Conservation (phyloP, 768 basidiomycete genomes). For the Auricularia sp. region DNA sequence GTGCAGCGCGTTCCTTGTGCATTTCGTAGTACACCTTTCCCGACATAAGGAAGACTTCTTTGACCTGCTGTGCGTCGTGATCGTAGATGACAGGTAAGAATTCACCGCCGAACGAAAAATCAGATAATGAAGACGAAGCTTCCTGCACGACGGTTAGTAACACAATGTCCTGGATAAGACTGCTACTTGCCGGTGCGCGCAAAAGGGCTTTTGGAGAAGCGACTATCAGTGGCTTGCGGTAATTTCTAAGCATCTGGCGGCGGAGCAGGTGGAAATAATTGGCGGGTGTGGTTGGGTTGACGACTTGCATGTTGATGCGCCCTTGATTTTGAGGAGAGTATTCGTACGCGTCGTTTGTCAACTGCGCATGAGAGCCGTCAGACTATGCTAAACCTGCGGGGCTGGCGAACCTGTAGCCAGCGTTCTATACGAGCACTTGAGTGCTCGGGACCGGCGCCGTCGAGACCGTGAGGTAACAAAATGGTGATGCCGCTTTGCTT, state of each 20-base stretch:
- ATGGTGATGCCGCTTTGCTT: conserved; percentile 84
- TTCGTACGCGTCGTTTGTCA: conserved; percentile 63
- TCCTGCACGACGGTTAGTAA: conserved; percentile 34
- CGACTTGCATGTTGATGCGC: conserved; percentile 77
- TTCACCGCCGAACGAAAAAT: conserved; percentile 45
- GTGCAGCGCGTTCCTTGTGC: conserved; percentile 50
- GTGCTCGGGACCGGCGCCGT: conserved; percentile 91
- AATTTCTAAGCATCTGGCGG: conserved; percentile 75
- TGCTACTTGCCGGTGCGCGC: conserved; percentile 52
- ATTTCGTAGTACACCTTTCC: conserved; percentile 90
- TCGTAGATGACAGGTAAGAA: conserved; percentile 68
- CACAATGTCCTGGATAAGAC: too few relatives aligned
- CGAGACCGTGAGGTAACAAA: conserved; percentile 80
- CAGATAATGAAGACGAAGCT: conserved; percentile 57
- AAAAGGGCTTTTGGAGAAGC: conserved; percentile 79
- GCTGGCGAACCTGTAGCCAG: conserved; percentile 62
- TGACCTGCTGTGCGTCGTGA: conserved; percentile 29
- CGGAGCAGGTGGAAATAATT: conserved; percentile 92
- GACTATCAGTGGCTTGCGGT: conserved; percentile 77
- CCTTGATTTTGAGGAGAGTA: conserved; percentile 14
- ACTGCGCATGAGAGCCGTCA: conserved; percentile 28
- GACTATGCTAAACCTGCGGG: neutral
- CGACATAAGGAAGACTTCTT: conserved; percentile 62
- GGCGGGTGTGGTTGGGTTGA: conserved; percentile 79
- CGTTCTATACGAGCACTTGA: conserved; percentile 82